Base-by-base conservation (phyloP, 805 yeast species). In the Cyberlindnera meyerae region DNA sequence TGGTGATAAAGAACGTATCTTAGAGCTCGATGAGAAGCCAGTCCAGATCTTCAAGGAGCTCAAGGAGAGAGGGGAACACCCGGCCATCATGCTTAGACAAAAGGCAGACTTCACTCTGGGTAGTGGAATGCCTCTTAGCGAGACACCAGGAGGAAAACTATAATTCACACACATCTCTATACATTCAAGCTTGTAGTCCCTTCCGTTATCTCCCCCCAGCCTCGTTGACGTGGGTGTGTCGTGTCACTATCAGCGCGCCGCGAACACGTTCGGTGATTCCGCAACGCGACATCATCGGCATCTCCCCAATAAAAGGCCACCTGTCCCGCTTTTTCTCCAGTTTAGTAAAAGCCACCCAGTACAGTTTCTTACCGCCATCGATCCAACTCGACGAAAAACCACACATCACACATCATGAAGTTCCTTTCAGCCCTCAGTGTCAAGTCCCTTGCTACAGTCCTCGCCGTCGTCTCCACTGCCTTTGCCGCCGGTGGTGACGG, bases 11-110 rank as follows among this genome's bases (percentile, higher is more conserved):
- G 97, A 90, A 54, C 66, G 96, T 20, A 76, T 88, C 8, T 61
- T 93, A 31, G 85, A 82, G 26, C 66, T 84, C 44, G 85, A 86
- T 18, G 98, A 90, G 54, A 83, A 78, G 57, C 98, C 98, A 0
- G 94, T 90, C 7, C 66, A 74, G 25, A 79, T 88, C 8, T 86
- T 87, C 56, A 83, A 86, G 57, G 95, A 83, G 52, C 66, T 90
- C 18, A 87, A 79, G 54, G 95, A 84, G 43, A 72, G 78, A 40
- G 96, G 96, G 1, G 71, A 81, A 47, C 85, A 82, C 54, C 97
- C 97, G 1, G 84, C 93, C 2, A 87, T 89, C 42, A 89, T 89
- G 96, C 69, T 89, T 29, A 66, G 97, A 48, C 93, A 86, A 48
- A 71, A 82, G 34, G 95, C 88, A 25, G 81, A 73, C 34, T 59